Evolutionary conservation across 2,329 filamentous ascomycete species (phyloP).

Genomic region (Tolypocladium album): DNA sequence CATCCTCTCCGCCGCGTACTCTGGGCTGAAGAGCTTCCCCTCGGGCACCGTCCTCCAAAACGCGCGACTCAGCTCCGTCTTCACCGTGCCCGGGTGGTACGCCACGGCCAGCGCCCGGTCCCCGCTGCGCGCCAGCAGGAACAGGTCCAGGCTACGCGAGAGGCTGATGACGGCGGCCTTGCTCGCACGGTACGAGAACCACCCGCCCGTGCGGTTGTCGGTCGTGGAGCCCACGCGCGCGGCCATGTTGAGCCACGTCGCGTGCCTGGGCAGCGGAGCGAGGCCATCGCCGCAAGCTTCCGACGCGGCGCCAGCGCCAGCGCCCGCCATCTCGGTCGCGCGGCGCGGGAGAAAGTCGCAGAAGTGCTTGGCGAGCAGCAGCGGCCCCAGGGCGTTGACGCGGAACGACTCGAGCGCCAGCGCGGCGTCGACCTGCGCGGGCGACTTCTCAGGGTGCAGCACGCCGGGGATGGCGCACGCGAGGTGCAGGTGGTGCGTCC

Average conservation of each 20-base stretch:
- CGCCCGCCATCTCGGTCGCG: slow-evolving; percentile 17
- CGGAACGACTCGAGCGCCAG: slow-evolving; percentile 57
- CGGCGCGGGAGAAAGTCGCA: slow-evolving; percentile 55
- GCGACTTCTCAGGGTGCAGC: slow-evolving; percentile 62
- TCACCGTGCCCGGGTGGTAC: slow-evolving; percentile 74
- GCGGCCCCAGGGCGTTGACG: slow-evolving; percentile 63
- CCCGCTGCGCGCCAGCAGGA: slow-evolving; percentile 44
- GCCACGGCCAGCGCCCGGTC: slow-evolving; percentile 56
- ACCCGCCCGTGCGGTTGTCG: slow-evolving; percentile 66
- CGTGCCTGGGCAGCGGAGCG: slow-evolving; percentile 33
- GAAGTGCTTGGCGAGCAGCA: slow-evolving; percentile 71
- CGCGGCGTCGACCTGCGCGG: slow-evolving; percentile 49
- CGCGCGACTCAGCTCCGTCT: slow-evolving; percentile 59
- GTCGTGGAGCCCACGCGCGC: slow-evolving; percentile 65
- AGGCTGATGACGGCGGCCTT: slow-evolving; percentile 67
- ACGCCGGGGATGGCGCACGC: slow-evolving; percentile 62
- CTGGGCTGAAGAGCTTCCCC: slow-evolving; percentile 53
- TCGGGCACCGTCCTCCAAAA: slow-evolving; percentile 59
- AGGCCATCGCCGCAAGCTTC: not conserved
- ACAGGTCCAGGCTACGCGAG: slow-evolving; percentile 60
- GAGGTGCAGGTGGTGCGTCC: slow-evolving; percentile 52
- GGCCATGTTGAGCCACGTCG: slow-evolving; percentile 65
- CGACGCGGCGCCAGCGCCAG: no score
- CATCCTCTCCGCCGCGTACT: slow-evolving; percentile 56
- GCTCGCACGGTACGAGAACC: slow-evolving; percentile 71